Percentiles rank a stretch among this genome's conserved stretches.
Evolutionary conservation across 208 protist species (phyloP).

Genomic region (Novymonas esmeraldas): DNA sequence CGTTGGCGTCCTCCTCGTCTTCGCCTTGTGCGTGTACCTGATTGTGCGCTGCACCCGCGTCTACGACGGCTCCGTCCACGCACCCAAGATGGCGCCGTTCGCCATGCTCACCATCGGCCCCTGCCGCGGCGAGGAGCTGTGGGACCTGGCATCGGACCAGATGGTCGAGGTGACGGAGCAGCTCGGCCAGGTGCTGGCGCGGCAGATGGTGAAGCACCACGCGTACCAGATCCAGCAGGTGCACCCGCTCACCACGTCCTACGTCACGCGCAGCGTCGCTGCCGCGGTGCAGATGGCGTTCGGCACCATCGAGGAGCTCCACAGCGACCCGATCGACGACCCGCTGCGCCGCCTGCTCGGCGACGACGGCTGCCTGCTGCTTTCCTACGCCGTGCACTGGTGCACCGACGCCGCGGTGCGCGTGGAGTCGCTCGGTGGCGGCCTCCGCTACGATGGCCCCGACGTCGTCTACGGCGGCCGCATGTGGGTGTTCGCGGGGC

Average conservation of each 20-base stretch:
- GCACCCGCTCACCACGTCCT: slow-evolving; percentile 68
- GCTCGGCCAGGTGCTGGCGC: slow-evolving; percentile 39
- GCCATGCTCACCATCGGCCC: slow-evolving; percentile 70
- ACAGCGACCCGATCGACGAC: slow-evolving; percentile 54
- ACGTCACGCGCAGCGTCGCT: slow-evolving; percentile 48
- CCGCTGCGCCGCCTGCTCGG: slow-evolving; percentile 59
- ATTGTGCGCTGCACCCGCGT: slow-evolving; percentile 45
- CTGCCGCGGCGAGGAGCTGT: slow-evolving; percentile 65
- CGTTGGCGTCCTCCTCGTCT: not conserved
- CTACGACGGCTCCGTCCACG: slow-evolving; percentile 62
- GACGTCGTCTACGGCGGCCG: slow-evolving; percentile 67
- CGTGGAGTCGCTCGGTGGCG: slow-evolving; percentile 27
- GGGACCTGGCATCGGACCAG: slow-evolving; percentile 59
- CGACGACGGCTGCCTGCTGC: slow-evolving; percentile 51
- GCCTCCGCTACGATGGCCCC: slow-evolving; percentile 65
- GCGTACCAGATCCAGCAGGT: slow-evolving; percentile 75
- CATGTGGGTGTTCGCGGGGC: slow-evolving; percentile 76
- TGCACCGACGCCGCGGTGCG: slow-evolving; percentile 69
- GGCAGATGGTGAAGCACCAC: slow-evolving; percentile 37
- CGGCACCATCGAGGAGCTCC: slow-evolving; percentile 53
- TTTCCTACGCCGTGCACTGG: slow-evolving; percentile 83
- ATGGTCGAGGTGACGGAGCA: slow-evolving; percentile 63
- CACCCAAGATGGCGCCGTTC: slow-evolving; percentile 76
- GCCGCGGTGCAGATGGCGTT: slow-evolving; percentile 63
- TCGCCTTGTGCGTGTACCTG: slow-evolving; percentile 1